A percentile compares a stretch with the other conserved stretches of the same genome.
phyloP scores from a whole-genome alignment of 495 filamentous ascomycete species.

The Hypoxylon perforatum region DNA sequence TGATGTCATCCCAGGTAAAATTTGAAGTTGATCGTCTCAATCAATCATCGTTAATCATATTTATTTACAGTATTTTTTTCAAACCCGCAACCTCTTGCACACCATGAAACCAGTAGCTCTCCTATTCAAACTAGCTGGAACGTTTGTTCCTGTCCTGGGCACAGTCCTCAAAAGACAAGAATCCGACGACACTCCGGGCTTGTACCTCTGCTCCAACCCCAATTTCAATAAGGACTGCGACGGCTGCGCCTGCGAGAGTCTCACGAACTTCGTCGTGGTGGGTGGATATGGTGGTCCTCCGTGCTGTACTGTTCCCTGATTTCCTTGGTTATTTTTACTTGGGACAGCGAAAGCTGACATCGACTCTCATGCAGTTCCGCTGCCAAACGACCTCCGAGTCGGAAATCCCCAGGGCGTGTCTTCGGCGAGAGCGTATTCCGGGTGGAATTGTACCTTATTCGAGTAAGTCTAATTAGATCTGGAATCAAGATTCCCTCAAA shows the following conservation, averaged over 20 bases:
- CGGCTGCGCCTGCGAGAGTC: slow-evolving; percentile 30
- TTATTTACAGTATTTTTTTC: no score
- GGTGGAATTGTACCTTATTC: slow-evolving; percentile 37
- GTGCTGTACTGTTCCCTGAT: slow-evolving; percentile 32
- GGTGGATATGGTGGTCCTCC: slow-evolving; percentile 31
- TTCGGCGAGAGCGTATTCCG: slow-evolving; percentile 28
- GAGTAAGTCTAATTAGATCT: no score
- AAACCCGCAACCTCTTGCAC: background rate
- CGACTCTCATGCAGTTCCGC: slow-evolving; percentile 7
- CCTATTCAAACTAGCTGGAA: slow-evolving; percentile 6
- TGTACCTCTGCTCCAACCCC: slow-evolving; percentile 39
- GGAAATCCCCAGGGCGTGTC: slow-evolving; percentile 35
- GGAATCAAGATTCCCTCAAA: background rate
- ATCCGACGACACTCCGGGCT: slow-evolving; percentile 23
- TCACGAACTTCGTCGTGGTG: slow-evolving; percentile 13
- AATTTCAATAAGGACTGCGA: slow-evolving; percentile 35
- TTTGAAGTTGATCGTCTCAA: background rate
- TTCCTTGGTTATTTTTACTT: background rate
- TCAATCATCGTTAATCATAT: no score
- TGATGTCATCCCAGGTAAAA: background rate
- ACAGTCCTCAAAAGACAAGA: slow-evolving; percentile 17
- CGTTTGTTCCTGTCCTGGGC: background rate
- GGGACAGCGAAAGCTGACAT: slow-evolving; percentile 1
- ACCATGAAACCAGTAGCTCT: slow-evolving; percentile 17
- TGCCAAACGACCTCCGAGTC: slow-evolving; percentile 32